phyloP scores from a whole-genome alignment of 345 rosid species.

The Brassica cretica region DNA sequence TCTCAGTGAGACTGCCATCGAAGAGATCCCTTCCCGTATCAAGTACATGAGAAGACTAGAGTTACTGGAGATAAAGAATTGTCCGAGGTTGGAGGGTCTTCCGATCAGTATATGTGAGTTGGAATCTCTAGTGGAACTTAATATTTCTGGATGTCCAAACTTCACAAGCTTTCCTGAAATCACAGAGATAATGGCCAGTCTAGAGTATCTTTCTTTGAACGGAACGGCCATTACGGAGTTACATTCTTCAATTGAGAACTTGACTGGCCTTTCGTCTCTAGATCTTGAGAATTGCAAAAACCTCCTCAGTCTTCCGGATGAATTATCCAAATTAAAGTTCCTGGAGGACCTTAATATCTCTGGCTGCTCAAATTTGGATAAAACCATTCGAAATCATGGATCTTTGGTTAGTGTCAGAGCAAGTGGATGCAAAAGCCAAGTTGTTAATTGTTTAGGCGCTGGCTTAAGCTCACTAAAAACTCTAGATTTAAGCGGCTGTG shows the following conservation, averaged over 20 bases:
- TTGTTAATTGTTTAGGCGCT: neutral
- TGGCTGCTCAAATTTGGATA: conserved; percentile 22
- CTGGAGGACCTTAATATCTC: conserved; percentile 6
- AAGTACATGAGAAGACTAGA: neutral
- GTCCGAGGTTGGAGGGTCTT: conserved; percentile 2
- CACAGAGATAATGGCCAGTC: conserved; percentile 9
- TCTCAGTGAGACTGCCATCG: conserved; percentile 10
- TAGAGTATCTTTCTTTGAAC: neutral
- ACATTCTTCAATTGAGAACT: conserved; percentile 6
- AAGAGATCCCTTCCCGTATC: conserved; percentile 3
- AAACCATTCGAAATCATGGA: neutral
- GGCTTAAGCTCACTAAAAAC: conserved; percentile 5
- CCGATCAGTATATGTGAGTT: conserved; percentile 5
- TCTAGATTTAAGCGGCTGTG: conserved; percentile 3
- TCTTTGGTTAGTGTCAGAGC: conserved; percentile 10
- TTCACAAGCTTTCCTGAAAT: conserved; percentile 13
- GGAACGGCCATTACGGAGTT: conserved; percentile 15
- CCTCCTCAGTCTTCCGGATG: conserved; percentile 6
- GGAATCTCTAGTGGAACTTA: neutral
- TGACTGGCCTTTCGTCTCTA: conserved; percentile 5
- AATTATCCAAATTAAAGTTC: conserved; percentile 1
- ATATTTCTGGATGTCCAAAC: conserved; percentile 10
- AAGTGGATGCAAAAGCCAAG: neutral
- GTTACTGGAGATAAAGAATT: conserved; percentile 5
- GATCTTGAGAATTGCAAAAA: conserved; percentile 12